Evolutionary conservation across 176 grass and related monocot species (phyloP).

Genomic region (Dendrocalamus sinicus): DNA sequence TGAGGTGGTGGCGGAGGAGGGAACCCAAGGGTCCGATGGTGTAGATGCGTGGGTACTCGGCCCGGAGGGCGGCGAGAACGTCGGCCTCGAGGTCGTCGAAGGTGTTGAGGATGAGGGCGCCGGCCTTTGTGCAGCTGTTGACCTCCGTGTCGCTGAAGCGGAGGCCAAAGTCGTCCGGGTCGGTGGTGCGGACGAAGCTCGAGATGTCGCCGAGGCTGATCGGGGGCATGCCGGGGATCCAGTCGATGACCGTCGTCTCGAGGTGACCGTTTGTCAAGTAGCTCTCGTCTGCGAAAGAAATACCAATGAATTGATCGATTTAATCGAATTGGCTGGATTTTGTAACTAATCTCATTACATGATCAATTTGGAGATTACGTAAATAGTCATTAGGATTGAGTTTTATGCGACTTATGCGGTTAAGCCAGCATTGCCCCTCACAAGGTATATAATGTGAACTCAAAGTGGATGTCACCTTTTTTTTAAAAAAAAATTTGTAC

Average conservation of each 20-base stretch:
- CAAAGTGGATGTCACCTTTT: no score
- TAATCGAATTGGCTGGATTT: not conserved
- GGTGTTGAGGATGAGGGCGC: slow-evolving; percentile 58
- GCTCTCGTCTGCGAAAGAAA: slow-evolving; percentile 45
- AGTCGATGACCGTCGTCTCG: slow-evolving; percentile 42
- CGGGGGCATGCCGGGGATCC: slow-evolving; percentile 46
- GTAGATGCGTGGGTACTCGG: slow-evolving; percentile 39
- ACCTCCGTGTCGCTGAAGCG: slow-evolving; percentile 34
- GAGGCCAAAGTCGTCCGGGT: slow-evolving; percentile 42
- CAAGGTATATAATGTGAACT: no score
- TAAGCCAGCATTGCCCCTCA: no score
- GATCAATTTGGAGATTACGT: not conserved
- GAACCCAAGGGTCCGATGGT: slow-evolving; percentile 42
- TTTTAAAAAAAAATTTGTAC: no score
- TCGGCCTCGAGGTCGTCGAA: slow-evolving; percentile 51
- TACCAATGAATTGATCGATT: not conserved
- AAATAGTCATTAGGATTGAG: no score
- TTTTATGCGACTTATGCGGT: no score
- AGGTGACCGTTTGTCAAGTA: slow-evolving; percentile 53
- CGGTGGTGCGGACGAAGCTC: slow-evolving; percentile 59
- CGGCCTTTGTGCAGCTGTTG: slow-evolving; percentile 41
- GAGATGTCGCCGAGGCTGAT: slow-evolving; percentile 58
- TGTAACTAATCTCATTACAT: not conserved
- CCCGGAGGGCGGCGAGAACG: slow-evolving; percentile 35
- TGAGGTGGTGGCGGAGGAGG: not conserved